Evolutionary conservation across 352 stramenopile species (phyloP).

Genomic region (Globisporangium iwayamae): DNA sequence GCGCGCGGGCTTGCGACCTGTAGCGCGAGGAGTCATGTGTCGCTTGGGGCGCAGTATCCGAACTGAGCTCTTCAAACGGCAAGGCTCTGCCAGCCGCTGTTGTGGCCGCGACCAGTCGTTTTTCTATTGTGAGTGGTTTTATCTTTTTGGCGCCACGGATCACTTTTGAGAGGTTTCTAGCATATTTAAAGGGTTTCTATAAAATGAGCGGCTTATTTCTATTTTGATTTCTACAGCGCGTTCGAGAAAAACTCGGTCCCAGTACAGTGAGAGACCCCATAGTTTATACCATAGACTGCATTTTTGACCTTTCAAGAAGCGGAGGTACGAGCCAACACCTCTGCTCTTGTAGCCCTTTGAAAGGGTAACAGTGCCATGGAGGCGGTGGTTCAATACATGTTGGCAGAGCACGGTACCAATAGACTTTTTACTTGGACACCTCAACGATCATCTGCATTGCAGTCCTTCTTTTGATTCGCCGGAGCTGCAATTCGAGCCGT

Average conservation of each 20-base stretch:
- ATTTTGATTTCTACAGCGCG: background rate
- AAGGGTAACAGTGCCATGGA: too few species aligned
- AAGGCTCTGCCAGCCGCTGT: background rate
- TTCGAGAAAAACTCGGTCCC: background rate
- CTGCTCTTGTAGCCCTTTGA: too few species aligned
- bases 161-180: background rate
- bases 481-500: too few species aligned
- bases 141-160: background rate
- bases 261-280: background rate
- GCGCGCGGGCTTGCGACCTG: background rate
- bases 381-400: too few species aligned
- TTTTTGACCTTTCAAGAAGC: too few species aligned
- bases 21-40: background rate
- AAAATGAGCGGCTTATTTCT: background rate
- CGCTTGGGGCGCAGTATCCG: constrained; percentile 2
- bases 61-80: constrained; percentile 5
- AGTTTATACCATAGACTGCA: background rate
- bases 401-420: too few species aligned
- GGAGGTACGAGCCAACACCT: too few species aligned
- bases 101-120: constrained; percentile 15
- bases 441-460: too few species aligned
- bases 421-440: too few species aligned
- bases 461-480: too few species aligned
- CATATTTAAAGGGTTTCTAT: background rate
- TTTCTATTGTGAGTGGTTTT: constrained; percentile 1